These are phyloP conservation scores for Physcomitrium patens DNA, from an alignment of 225 moss, liverwort and hornwort species.

Conservation along the genomic window DNA sequence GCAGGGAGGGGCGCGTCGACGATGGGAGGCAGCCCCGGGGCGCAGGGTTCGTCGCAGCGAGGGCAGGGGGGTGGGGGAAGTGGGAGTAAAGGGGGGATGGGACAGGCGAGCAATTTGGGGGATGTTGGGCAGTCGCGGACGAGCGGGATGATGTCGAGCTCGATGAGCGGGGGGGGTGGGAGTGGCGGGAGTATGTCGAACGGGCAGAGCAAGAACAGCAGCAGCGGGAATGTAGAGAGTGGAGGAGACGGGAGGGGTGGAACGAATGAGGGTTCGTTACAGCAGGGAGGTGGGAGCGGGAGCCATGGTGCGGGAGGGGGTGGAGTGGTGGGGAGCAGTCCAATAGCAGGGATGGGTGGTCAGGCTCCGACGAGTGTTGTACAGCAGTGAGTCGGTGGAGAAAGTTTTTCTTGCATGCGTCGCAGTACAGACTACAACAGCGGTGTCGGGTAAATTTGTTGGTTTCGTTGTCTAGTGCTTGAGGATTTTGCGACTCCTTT, in stretches of 20 bases:
- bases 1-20: conserved; percentile 36
- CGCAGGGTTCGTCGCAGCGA: conserved; percentile 43
- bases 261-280: conserved; percentile 34
- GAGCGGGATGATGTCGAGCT: conserved; percentile 31
- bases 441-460: too few relatives aligned
- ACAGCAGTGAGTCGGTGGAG: conserved; percentile 20
- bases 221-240: conserved; percentile 47
- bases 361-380: conserved; percentile 24
- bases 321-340: conserved; percentile 34
- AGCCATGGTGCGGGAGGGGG: conserved; percentile 34
- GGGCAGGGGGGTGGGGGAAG: conserved; percentile 24
- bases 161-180: conserved; percentile 22
- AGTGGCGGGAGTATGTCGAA: conserved; percentile 19
- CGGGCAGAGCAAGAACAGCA: conserved; percentile 27
- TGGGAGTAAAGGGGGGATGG: conserved; percentile 31
- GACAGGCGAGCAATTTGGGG: conserved; percentile 38
- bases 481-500: too few relatives aligned
- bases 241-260: conserved; percentile 40
- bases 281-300: conserved; percentile 32
- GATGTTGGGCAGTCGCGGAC: conserved; percentile 39
- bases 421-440: not conserved
- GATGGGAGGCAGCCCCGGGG: conserved; percentile 32
- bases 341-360: conserved; percentile 26
- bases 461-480: too few relatives aligned
- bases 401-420: conserved; percentile 20